Evolutionary conservation across 1,284 basidiomycete species (phyloP).

Genomic region (Boletus sp.): DNA sequence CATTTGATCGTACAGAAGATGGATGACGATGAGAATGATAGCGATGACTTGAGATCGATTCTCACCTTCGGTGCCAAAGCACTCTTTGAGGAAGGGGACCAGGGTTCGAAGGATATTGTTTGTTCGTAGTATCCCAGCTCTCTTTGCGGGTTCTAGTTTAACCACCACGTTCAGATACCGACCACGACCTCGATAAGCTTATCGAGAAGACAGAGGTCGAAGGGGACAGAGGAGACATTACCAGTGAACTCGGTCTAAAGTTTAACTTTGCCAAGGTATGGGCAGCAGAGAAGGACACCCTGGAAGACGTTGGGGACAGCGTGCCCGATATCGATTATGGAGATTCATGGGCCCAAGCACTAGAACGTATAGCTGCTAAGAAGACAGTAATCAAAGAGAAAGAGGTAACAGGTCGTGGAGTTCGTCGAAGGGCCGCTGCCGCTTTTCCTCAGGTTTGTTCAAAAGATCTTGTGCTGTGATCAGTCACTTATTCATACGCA

Average conservation of each 20-base stretch:
- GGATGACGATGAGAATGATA: constrained; percentile 71
- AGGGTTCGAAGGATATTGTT: constrained; percentile 56
- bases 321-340: constrained; percentile 43
- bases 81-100: constrained; percentile 63
- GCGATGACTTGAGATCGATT: constrained; percentile 75
- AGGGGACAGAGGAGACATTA: constrained; percentile 51
- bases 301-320: constrained; percentile 64
- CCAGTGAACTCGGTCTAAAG: constrained; percentile 43
- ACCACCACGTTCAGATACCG: constrained; percentile 56
- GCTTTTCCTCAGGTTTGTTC: constrained; percentile 47
- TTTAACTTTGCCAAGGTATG: constrained; percentile 88
- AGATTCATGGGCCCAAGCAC: constrained; percentile 75
- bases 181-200: constrained; percentile 75
- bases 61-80: constrained; percentile 80
- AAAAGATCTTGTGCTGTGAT: not conserved
- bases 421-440: constrained; percentile 63
- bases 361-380: constrained; percentile 60
- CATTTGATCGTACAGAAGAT: constrained; percentile 93
- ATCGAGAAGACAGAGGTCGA: constrained; percentile 81
- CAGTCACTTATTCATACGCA: constrained; percentile 13
- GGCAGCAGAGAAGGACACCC: constrained; percentile 68
- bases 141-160: constrained; percentile 56
- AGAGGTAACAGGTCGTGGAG: constrained; percentile 66
- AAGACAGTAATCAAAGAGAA: constrained; percentile 42
- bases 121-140: constrained; percentile 46